These are phyloP conservation scores for Penicillium pulvis DNA, from an alignment of 495 filamentous ascomycete species.

Conservation along the genomic window DNA sequence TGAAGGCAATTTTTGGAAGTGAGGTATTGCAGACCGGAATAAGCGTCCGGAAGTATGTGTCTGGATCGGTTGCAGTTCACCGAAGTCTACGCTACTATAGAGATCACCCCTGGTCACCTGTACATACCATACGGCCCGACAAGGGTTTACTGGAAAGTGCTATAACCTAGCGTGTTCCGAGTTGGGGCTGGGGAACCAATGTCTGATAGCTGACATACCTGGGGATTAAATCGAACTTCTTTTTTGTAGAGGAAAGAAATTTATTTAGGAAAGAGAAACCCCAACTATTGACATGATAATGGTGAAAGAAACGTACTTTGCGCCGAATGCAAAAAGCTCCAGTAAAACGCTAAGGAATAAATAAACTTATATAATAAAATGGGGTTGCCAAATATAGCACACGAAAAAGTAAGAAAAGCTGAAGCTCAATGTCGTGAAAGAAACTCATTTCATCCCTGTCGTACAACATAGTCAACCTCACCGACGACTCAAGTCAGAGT, in stretches of 20 bases:
- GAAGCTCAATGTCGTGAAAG: not conserved
- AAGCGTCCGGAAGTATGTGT: no score
- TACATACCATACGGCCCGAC: no score
- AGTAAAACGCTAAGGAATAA: not conserved
- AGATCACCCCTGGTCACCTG: no score
- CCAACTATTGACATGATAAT: conserved; percentile 8
- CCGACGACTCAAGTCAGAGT: conserved; percentile 19
- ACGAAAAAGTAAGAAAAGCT: conserved; percentile 2
- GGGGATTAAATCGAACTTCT: not conserved
- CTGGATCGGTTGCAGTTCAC: no score
- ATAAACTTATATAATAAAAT: not conserved
- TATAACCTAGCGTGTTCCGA: no score
- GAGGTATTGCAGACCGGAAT: no score
- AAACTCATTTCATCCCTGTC: conserved; percentile 12
- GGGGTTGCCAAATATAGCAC: conserved; percentile 6
- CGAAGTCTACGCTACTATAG: no score
- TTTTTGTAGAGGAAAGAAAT: no score
- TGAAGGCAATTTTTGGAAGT: no score
- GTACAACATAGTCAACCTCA: conserved; percentile 9
- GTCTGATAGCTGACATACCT: no score
- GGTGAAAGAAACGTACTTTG: not conserved
- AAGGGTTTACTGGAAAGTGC: no score
- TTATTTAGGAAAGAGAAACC: not conserved
- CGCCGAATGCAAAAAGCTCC: conserved; percentile 1
- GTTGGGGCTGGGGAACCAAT: no score